Percentiles rank a stretch among this genome's conserved stretches.
Evolutionary conservation across 306 rosid species (phyloP).

Genomic region (Sesbania bispinosa): DNA sequence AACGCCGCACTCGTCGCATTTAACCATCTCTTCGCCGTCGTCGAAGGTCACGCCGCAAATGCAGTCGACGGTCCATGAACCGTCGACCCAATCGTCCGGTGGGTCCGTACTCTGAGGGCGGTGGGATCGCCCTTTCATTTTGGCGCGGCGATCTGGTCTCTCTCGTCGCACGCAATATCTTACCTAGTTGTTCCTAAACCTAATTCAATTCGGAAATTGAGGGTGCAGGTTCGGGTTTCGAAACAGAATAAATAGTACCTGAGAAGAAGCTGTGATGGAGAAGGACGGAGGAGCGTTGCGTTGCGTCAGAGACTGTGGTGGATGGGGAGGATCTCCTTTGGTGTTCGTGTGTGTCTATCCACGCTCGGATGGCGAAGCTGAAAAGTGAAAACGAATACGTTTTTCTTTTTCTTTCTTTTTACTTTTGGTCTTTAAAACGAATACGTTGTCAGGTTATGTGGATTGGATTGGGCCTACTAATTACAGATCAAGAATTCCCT

Average conservation of each 20-base stretch:
- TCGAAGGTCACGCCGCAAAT: constrained; percentile 93
- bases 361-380: neutral
- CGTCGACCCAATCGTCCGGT: constrained; percentile 92
- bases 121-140: constrained; percentile 86
- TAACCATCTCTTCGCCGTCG: constrained; percentile 99
- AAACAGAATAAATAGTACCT: neutral
- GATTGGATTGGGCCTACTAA: too few species aligned
- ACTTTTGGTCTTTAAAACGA: too few species aligned
- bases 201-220: neutral
- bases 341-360: neutral
- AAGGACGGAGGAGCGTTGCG: neutral
- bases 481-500: too few species aligned
- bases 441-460: neutral
- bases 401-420: too few species aligned
- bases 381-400: neutral
- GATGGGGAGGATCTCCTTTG: neutral
- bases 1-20: constrained; percentile 96
- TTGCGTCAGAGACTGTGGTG: neutral
- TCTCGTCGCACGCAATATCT: neutral
- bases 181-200: neutral
- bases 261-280: neutral
- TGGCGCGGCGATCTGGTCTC: constrained; percentile 8
- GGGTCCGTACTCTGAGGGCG: constrained; percentile 86
- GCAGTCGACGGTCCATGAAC: constrained; percentile 96
- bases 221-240: neutral